Conservation (phyloP, 2,329 filamentous ascomycete species). For the Thelonectria blattea region DNA sequence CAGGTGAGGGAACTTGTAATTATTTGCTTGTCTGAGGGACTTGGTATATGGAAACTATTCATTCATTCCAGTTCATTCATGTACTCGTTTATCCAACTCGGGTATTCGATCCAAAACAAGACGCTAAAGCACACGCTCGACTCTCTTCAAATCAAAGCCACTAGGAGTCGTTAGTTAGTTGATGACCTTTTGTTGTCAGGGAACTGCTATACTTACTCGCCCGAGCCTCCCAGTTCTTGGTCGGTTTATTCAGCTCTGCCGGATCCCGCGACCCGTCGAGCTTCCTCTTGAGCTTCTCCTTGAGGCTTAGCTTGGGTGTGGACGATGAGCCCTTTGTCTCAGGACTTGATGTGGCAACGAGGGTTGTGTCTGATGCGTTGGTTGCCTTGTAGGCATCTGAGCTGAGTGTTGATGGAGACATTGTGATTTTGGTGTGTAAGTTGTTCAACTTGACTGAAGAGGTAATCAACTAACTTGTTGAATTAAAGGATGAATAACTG, state of each 20-base stretch:
- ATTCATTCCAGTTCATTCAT: background rate
- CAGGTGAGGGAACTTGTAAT: background rate
- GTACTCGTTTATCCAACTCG: background rate
- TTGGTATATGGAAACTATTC: background rate
- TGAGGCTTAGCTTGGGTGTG: conserved; percentile 28
- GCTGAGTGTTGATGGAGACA: conserved; percentile 28
- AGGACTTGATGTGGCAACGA: conserved; percentile 29
- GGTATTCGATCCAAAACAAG: background rate
- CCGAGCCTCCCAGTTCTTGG: conserved; percentile 38
- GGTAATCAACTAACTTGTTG: background rate
- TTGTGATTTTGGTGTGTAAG: conserved; percentile 6
- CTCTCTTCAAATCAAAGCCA: conserved; percentile 27
- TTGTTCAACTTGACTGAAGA: too few relatives aligned
- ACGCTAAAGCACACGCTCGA: background rate
- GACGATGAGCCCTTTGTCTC: background rate
- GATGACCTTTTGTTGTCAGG: background rate
- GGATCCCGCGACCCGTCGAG: conserved; percentile 31
- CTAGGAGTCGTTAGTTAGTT: conserved; percentile 15
- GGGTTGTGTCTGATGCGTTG: conserved; percentile 35
- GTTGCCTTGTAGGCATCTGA: conserved; percentile 28
- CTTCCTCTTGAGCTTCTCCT: conserved; percentile 34
- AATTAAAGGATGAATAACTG: background rate
- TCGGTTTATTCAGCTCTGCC: conserved; percentile 28
- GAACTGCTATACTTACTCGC: conserved; percentile 27
- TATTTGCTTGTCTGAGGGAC: background rate